phyloP scores from a whole-genome alignment of 371 early-diverging fungal species.

The Phascolomyces articulosus region DNA sequence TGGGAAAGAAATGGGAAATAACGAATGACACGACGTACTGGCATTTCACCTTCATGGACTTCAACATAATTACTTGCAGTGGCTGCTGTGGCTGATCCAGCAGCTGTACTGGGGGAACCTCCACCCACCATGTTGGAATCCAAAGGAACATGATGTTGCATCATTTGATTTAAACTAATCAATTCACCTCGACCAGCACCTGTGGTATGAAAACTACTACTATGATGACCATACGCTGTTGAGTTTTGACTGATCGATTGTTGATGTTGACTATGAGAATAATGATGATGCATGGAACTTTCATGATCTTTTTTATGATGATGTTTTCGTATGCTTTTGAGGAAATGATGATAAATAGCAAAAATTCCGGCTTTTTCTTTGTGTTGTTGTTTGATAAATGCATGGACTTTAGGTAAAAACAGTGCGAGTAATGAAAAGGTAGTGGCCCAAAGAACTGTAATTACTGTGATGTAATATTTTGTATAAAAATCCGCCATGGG shows the following conservation, averaged over 20 bases:
- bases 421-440: slow-evolving; percentile 56
- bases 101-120: too few species aligned
- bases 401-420: slow-evolving; percentile 61
- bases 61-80: slow-evolving; percentile 18
- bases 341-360: background rate
- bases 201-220: background rate
- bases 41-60: slow-evolving; percentile 54
- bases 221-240: background rate
- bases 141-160: slow-evolving; percentile 5
- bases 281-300: slow-evolving; percentile 8
- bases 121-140: too few species aligned
- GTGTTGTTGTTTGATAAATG: slow-evolving; percentile 26
- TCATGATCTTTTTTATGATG: background rate
- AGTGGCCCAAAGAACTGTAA: slow-evolving; percentile 58
- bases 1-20: slow-evolving; percentile 57
- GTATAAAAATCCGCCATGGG: slow-evolving; percentile 56
- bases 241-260: slow-evolving; percentile 4
- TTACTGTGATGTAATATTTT: slow-evolving; percentile 53
- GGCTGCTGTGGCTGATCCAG: too few species aligned
- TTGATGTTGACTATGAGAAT: background rate
- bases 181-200: slow-evolving; percentile 11
- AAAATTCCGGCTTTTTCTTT: slow-evolving; percentile 11
- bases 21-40: slow-evolving; percentile 53
- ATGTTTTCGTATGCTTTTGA: slow-evolving; percentile 28
- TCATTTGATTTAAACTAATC: slow-evolving; percentile 22